These are phyloP conservation scores for Pholiota conissans DNA, from an alignment of 768 basidiomycete species.

Conservation along the genomic window DNA sequence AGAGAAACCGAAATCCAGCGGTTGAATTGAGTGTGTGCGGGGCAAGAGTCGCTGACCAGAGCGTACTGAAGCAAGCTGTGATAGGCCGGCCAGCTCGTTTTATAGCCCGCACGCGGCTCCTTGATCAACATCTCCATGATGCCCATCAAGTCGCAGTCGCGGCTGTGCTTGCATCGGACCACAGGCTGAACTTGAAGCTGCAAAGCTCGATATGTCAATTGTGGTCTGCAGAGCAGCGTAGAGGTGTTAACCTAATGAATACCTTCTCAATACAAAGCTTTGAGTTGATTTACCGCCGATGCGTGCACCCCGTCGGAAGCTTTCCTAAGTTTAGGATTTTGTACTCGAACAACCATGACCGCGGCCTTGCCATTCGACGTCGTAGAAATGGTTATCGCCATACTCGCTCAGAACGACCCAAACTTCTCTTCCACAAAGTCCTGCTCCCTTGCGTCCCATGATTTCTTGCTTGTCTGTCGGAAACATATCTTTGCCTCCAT, in stretches of 20 bases:
- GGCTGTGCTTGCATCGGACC: too few species aligned
- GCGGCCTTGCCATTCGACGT: background rate
- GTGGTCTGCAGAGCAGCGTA: too few species aligned
- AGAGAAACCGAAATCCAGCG: constrained; percentile 11
- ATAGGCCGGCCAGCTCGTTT: constrained; percentile 1
- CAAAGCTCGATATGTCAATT: too few species aligned
- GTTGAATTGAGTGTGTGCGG: background rate
- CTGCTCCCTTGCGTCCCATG: background rate
- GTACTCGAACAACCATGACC: background rate
- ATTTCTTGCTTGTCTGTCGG: background rate
- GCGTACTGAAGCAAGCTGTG: constrained; percentile 6
- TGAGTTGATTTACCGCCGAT: too few species aligned
- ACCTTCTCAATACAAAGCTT: too few species aligned
- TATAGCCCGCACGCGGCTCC: background rate
- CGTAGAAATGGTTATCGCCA: background rate
- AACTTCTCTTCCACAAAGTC: background rate
- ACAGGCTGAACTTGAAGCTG: too few species aligned
- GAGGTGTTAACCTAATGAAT: too few species aligned
- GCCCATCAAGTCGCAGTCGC: too few species aligned
- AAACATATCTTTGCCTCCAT: background rate
- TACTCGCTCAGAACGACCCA: background rate
- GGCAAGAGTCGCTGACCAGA: constrained; percentile 18
- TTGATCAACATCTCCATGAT: background rate
- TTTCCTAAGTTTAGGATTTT: too few species aligned
- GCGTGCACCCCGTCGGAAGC: too few species aligned